These are phyloP conservation scores for Paecilomyces fulvus DNA, from an alignment of 2,329 filamentous ascomycete species.

Conservation along the genomic window DNA sequence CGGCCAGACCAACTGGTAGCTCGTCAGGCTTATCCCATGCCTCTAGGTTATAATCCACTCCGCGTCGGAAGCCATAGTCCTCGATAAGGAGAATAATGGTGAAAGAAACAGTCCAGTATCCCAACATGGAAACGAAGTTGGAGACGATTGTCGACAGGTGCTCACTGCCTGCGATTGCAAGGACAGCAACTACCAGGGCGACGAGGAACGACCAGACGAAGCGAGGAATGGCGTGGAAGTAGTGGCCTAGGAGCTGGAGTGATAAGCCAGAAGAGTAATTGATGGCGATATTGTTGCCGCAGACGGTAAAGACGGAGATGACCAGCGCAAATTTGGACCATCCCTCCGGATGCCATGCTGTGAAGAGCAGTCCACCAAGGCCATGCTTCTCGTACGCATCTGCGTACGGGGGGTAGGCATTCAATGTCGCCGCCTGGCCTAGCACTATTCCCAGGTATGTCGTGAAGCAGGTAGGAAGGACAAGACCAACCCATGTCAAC, in stretches of 20 bases:
- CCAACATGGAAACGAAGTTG: slow-evolving; percentile 12
- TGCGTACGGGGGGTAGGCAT: background rate
- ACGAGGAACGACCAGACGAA: slow-evolving; percentile 12
- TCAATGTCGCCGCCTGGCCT: background rate
- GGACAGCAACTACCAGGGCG: slow-evolving; percentile 5
- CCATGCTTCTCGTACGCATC: background rate
- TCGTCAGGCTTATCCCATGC: slow-evolving; percentile 12
- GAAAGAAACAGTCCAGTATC: slow-evolving; percentile 16
- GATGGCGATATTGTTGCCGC: slow-evolving; percentile 11
- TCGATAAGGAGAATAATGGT: slow-evolving; percentile 10
- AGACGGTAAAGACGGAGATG: background rate
- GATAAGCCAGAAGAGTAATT: slow-evolving; percentile 13
- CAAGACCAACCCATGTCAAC: background rate
- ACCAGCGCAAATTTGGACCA: background rate
- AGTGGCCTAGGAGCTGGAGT: slow-evolving; percentile 10
- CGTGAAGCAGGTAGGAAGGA: background rate
- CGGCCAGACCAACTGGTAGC: slow-evolving; percentile 12
- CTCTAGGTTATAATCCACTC: slow-evolving; percentile 10
- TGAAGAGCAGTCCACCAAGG: background rate
- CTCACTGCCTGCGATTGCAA: slow-evolving; percentile 12
- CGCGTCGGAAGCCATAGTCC: slow-evolving; percentile 11
- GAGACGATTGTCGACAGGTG: slow-evolving; percentile 11
- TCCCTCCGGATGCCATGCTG: background rate
- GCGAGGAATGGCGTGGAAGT: slow-evolving; percentile 13
- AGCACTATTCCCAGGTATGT: background rate